Conservation (phyloP, 768 basidiomycete species). For the Nevesoporus exiguus region DNA sequence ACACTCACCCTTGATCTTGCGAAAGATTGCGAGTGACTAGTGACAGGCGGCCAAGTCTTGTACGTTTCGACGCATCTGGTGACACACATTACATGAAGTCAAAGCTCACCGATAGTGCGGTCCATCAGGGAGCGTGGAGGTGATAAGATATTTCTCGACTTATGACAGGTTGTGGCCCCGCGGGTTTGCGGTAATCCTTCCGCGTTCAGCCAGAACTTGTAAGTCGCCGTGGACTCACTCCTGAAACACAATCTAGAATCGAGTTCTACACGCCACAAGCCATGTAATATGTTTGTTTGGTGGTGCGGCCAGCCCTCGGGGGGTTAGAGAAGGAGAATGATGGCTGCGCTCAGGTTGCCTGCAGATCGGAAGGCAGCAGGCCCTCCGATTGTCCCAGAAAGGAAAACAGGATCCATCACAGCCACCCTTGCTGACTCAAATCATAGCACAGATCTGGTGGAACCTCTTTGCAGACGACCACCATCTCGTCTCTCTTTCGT, state of each 20-base stretch:
- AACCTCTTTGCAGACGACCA: neutral
- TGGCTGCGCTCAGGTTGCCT: neutral
- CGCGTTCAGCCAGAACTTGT: too few relatives aligned
- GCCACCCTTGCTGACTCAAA: slow-evolving; percentile 4
- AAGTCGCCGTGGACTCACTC: too few relatives aligned
- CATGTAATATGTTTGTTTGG: too few relatives aligned
- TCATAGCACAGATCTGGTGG: too few relatives aligned
- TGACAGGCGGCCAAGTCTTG: neutral
- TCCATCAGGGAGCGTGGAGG: neutral
- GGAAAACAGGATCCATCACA: neutral
- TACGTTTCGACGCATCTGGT: neutral
- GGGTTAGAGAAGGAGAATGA: neutral
- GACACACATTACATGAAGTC: neutral
- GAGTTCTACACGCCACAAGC: too few relatives aligned
- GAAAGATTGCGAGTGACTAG: neutral
- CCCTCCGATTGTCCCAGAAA: neutral
- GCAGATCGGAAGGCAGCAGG: too few relatives aligned
- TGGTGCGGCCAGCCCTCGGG: too few relatives aligned
- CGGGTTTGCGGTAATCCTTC: neutral
- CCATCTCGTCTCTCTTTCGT: neutral
- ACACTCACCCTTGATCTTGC: neutral
- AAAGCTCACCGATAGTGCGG: neutral
- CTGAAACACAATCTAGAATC: too few relatives aligned
- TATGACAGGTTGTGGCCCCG: too few relatives aligned
- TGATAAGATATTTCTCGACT: too few relatives aligned